phyloP scores from a whole-genome alignment of 805 yeast genomes.

The Metschnikowia vanudenii region DNA sequence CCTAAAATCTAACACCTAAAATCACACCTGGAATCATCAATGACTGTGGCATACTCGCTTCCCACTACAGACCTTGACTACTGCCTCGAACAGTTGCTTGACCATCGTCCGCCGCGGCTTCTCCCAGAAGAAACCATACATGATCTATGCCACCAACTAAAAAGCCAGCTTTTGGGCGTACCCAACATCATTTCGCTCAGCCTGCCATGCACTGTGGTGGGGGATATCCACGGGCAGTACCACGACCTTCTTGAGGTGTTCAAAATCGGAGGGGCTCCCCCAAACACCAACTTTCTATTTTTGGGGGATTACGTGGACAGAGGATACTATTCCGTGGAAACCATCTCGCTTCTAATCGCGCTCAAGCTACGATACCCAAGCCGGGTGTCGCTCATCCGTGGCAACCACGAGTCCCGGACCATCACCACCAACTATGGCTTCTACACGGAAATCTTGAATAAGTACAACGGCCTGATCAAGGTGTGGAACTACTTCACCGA shows the following conservation, averaged over 20 bases:
- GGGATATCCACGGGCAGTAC: constrained; percentile 97
- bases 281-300: constrained; percentile 89
- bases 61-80: constrained; percentile 41
- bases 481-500: constrained; percentile 93
- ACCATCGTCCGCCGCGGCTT: constrained; percentile 41
- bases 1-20: no score
- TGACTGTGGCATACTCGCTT: constrained; percentile 22
- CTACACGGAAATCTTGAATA: constrained; percentile 88
- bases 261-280: constrained; percentile 89
- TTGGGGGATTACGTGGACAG: constrained; percentile 96
- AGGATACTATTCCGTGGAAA: constrained; percentile 91
- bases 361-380: constrained; percentile 84
- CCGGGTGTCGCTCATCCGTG: constrained; percentile 79
- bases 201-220: constrained; percentile 92
- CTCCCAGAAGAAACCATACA: constrained; percentile 43
- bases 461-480: constrained; percentile 68
- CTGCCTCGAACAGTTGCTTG: constrained; percentile 41
- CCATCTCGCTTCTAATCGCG: constrained; percentile 78
- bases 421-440: constrained; percentile 97
- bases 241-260: constrained; percentile 92
- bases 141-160: constrained; percentile 52
- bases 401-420: constrained; percentile 95
- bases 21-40: no score
- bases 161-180: constrained; percentile 74
- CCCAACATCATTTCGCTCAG: constrained; percentile 82